Base-by-base conservation (phyloP, 495 filamentous ascomycete genomes). In the Penicillium steckii region DNA sequence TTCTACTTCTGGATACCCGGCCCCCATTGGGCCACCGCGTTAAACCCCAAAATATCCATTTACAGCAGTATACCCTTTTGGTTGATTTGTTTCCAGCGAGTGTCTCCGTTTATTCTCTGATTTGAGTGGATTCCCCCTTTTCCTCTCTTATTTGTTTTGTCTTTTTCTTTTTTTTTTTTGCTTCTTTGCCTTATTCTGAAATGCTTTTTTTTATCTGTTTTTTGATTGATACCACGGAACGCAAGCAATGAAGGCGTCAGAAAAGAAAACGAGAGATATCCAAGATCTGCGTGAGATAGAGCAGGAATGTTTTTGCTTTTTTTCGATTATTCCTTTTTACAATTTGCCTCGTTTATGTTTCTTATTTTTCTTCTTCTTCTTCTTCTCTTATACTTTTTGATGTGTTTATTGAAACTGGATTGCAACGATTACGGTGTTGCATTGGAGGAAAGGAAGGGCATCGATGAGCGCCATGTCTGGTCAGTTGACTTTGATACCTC, bases 1-100 rank as follows among this genome's bases (percentile, higher is more conserved):
- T 88, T 95, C 90, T 78, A 87, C 83, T 85, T 90, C 87, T 83
- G 87, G 87, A 90, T 91, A 91, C 88, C 88, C 88, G 81, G 88
- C 85, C 79, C 88, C 88, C 24, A 87, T 88, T 77, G 88, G 86
- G 77, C 86, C 87, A 81, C 89, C 85, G 77, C 87, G 87, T 85
- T 90, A 85, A 77, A 73, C 57, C 56, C n/a, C 57, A 76, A 64
- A 65, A 73, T 72, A 74, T 81, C 77, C 78, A 82, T 81, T 85
- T 71, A 70, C 69, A 78, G 74, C 74, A 76, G 72, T 78, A 78
- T 78, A 78, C 74, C 74, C 74, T 80, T 77, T 77, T 65, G 80
- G 77, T 59, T 59, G 75, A 74, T 71, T 76, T 72, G 64, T 68
- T 55, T 57, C 69, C 55, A 59, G 59, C 58, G 55, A 58, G 64